A percentile compares a stretch with the other conserved stretches of the same genome.
Conservation (phyloP, 1,139 yeast genomes). For the Yamadazyma blattariae region DNA sequence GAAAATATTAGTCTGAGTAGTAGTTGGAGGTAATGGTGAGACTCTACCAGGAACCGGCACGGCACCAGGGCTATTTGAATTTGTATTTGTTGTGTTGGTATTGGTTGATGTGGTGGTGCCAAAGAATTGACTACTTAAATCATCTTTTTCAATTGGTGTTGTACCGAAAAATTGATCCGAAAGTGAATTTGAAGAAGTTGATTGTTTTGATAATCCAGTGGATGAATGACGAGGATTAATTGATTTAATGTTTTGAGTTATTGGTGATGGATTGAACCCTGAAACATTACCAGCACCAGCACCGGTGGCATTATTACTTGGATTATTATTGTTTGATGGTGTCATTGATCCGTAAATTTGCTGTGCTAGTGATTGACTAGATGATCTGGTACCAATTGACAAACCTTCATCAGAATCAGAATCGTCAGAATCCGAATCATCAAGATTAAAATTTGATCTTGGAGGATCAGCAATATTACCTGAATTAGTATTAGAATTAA, state of each 20-base stretch:
- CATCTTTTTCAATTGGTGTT: constrained; percentile 11
- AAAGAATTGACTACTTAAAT: constrained; percentile 19
- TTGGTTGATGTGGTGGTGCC: constrained; percentile 1
- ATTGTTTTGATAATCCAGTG: constrained; percentile 38
- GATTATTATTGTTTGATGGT: no score
- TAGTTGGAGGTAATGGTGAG: constrained; percentile 45
- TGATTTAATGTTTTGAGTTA: constrained; percentile 22
- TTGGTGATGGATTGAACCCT: constrained; percentile 22
- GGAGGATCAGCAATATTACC: background rate
- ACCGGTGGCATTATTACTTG: no score
- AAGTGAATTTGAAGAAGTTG: constrained; percentile 39
- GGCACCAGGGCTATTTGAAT: background rate
- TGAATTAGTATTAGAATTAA: background rate
- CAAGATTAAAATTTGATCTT: constrained; percentile 15
- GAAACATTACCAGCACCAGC: no score
- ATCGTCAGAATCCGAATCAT: constrained; percentile 14
- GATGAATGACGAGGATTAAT: constrained; percentile 38
- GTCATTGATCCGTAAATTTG: constrained; percentile 37
- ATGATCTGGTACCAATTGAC: constrained; percentile 38
- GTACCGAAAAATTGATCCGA: constrained; percentile 32
- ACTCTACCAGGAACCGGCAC: constrained; percentile 19
- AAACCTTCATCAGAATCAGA: constrained; percentile 34
- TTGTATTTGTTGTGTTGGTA: background rate
- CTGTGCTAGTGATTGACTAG: constrained; percentile 48
- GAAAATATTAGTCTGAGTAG: constrained; percentile 45